A percentile compares a stretch with the other conserved stretches of the same genome.
phyloP scores from a whole-genome alignment of 2,329 filamentous ascomycete species.

The Blastomyces parvus region DNA sequence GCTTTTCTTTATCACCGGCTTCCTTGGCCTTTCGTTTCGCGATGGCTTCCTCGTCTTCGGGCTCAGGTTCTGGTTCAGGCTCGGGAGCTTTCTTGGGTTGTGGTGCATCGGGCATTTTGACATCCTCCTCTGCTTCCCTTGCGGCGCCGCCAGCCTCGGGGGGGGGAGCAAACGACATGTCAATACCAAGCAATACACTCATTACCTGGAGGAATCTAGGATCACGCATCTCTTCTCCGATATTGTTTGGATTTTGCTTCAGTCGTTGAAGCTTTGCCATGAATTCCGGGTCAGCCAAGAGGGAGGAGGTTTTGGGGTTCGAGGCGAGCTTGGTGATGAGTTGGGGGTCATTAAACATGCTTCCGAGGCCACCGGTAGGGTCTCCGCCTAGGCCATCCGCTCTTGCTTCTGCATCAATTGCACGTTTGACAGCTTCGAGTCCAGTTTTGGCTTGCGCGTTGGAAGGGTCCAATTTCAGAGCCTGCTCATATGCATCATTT shows the following conservation, averaged over 20 bases:
- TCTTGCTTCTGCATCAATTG: conserved; percentile 67
- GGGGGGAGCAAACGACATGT: conserved; percentile 64
- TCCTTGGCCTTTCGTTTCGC: conserved; percentile 86
- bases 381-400: conserved; percentile 54
- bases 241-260: conserved; percentile 67
- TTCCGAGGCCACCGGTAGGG: conserved; percentile 66
- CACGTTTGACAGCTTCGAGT: conserved; percentile 72
- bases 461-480: conserved; percentile 81
- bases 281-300: conserved; percentile 74
- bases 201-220: conserved; percentile 89
- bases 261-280: conserved; percentile 81
- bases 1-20: conserved; percentile 90
- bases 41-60: conserved; percentile 69
- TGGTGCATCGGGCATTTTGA: conserved; percentile 65
- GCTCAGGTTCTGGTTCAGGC: conserved; percentile 49
- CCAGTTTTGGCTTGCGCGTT: conserved; percentile 92
- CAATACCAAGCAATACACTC: conserved; percentile 84
- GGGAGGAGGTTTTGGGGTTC: conserved; percentile 84
- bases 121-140: conserved; percentile 57
- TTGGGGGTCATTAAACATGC: conserved; percentile 90
- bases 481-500: conserved; percentile 83
- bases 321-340: conserved; percentile 79
- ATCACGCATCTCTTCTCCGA: conserved; percentile 74
- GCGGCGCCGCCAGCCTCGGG: conserved; percentile 38
- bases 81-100: conserved; percentile 36